Evolutionary conservation across 371 early-diverging fungal genomes (phyloP), one percentile per base, ranked within the genome.

Genomic region (Apophysomyces trapeziformis): DNA sequence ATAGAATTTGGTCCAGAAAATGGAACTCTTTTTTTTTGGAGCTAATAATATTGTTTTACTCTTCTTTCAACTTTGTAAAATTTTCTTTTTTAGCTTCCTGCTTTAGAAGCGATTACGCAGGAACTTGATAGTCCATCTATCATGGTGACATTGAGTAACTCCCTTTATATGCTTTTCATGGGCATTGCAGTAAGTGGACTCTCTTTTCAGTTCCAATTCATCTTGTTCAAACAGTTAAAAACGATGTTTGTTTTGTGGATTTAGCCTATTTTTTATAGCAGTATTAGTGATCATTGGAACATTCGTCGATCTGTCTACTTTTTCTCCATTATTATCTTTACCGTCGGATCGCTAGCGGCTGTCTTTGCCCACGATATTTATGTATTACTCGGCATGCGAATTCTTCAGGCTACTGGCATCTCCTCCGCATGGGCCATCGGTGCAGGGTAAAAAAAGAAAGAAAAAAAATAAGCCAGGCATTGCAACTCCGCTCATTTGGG

Each of bases 341-440:
- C 82, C 0, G 68, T 80, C 5, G 90, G 89, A 12, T 89, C 89
- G n/a, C 63, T 94, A 13, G 90, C 87, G 5, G 90, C 88, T 38
- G 87, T 86, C 6, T 81, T 90, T 54, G 84, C 91, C 2, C 73
- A 73, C 1, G 84, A 72, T 35, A 87, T 91, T 46, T 68, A 81
- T 13, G 71, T 85, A 8, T 72, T 94, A 12, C 76, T 91, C n/a
- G 79, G 79, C 8, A 87, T 91, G 70, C 85, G 94, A 11, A 74
- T 87, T 8, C 65, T 94, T 14, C 94, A 94, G 71, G 79, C 91
- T n/a, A 75, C 85, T 18, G 93, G 93, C 3, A 83, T 89, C 13
- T 90, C 92, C n/a, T 89, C 90, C n/a, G 89, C 87, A 35, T 85
- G 88, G 74, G 84, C 89, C 35, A 85, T 93, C 38, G 93, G 94